Evolutionary conservation across 2,329 filamentous ascomycete species (phyloP).

Genomic region (Penicillium sp.): DNA sequence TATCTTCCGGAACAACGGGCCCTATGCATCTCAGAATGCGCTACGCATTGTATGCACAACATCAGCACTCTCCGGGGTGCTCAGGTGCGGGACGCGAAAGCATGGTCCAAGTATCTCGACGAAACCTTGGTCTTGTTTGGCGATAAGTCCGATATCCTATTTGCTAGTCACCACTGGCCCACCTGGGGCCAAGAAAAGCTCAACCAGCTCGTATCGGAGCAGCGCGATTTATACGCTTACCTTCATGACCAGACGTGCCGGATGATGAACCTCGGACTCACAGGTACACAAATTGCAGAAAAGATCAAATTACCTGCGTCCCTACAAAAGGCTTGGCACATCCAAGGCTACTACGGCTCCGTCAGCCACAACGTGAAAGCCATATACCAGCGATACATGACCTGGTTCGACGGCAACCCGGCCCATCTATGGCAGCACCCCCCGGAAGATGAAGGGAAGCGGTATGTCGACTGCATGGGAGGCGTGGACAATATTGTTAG

Average conservation of each 20-base stretch:
- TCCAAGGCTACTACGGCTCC: conserved; percentile 43
- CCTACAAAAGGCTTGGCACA: conserved; percentile 33
- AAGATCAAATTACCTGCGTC: conserved; percentile 34
- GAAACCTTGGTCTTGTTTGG: conserved; percentile 42
- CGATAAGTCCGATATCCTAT: conserved; percentile 36
- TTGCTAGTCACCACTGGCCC: conserved; percentile 47
- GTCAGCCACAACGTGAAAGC: conserved; percentile 17
- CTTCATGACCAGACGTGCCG: conserved; percentile 47
- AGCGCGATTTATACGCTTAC: conserved; percentile 47
- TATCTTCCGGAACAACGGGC: conserved; percentile 44
- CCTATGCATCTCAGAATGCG: conserved; percentile 45
- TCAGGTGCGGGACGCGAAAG: conserved; percentile 14
- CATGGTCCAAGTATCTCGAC: conserved; percentile 15
- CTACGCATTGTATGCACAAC: conserved; percentile 49
- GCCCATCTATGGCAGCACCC: conserved; percentile 13
- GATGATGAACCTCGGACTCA: conserved; percentile 42
- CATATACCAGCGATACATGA: conserved; percentile 25
- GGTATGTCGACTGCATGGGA: conserved; percentile 40
- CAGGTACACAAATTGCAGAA: conserved; percentile 45
- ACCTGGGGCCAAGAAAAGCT: conserved; percentile 40
- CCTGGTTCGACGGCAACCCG: conserved; percentile 25
- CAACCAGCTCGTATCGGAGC: conserved; percentile 33
- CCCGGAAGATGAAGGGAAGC: not conserved
- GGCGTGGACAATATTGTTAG: conserved; percentile 35
- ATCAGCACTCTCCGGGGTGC: conserved; percentile 49